Evolutionary conservation across 768 basidiomycete species (phyloP), one percentile per base, ranked within the genome.

Genomic region (Filobasidium floriforme): DNA sequence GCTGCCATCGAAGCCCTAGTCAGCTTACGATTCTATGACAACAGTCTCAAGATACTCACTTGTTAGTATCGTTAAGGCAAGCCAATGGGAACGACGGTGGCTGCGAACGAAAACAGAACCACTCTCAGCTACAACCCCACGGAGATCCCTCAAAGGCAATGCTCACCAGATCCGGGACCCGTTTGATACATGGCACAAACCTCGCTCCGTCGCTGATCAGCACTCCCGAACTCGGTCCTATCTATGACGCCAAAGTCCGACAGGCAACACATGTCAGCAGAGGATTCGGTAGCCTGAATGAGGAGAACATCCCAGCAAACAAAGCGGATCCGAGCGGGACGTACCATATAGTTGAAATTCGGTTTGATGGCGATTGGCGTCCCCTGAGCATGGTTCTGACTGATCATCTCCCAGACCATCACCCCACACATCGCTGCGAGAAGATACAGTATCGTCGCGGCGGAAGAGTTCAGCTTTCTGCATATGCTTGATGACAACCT

Each of bases 151-250:
- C 41, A 26, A 60, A n/a, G 44, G 1, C 15, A n/a, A 15, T 22
- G 63, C 67, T 63, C 22, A 70, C 60, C 62, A 63, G 37, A 11
- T 79, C 82, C 37, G 78, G 70, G 7, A 92, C 85, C 6, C 77
- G 70, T 75, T 91, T 92, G 89, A 93, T 93, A 72, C 92, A 94
- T 0, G 92, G 89, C 15, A 90, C 89, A 75, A 92, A 96, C 29
- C 94, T 88, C 26, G 94, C 92, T 1, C 93, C 93, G 60, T 90
- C 80, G 72, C 88, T 85, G 66, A 97, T 90, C 15, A 98, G 81
- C 1, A 88, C 90, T 55, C 86, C 87, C 59, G 83, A 84, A 0
- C 89, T 88, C 2, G 94, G 94, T 1, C 94, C 94, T 19, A 98
- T 82, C 90, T 94, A 90, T 4, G 87, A 86, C 72, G 22, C 26